Conservation (phyloP, 345 rosid genomes). For the Conringia planisiliqua region DNA sequence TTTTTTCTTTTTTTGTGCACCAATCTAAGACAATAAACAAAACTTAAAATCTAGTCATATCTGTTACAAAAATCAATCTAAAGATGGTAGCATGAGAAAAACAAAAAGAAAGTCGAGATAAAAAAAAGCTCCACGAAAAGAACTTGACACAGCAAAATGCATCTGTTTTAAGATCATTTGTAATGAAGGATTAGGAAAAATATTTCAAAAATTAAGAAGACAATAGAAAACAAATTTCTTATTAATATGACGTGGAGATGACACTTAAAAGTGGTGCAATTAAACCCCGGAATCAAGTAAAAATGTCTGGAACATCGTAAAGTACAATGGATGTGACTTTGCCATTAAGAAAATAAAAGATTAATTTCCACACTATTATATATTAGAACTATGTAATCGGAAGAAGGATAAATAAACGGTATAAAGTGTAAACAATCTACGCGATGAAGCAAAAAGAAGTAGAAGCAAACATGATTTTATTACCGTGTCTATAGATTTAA, state of each 20-base stretch:
- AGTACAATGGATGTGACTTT: slow-evolving; percentile 11
- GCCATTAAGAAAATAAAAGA: background rate
- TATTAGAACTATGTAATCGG: background rate
- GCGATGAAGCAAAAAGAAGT: background rate
- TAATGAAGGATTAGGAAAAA: background rate
- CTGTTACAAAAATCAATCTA: too few relatives aligned
- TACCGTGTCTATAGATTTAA: background rate
- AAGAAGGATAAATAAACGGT: background rate
- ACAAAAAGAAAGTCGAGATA: too few relatives aligned
- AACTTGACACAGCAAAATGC: too few relatives aligned
- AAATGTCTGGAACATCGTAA: slow-evolving; percentile 1
- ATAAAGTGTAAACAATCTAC: background rate
- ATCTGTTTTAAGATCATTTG: too few relatives aligned
- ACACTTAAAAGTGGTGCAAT: background rate
- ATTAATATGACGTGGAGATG: background rate
- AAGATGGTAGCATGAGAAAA: too few relatives aligned
- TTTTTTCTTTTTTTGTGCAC: too few relatives aligned
- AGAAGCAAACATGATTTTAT: background rate
- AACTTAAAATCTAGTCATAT: too few relatives aligned
- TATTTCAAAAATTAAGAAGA: background rate
- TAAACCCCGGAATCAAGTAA: slow-evolving; percentile 19
- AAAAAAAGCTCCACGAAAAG: too few relatives aligned
- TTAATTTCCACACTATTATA: background rate
- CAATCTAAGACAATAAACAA: too few relatives aligned
- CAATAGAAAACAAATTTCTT: background rate